phyloP scores from a whole-genome alignment of 129 eudicot species.

The Chrysanthemum seticuspe region DNA sequence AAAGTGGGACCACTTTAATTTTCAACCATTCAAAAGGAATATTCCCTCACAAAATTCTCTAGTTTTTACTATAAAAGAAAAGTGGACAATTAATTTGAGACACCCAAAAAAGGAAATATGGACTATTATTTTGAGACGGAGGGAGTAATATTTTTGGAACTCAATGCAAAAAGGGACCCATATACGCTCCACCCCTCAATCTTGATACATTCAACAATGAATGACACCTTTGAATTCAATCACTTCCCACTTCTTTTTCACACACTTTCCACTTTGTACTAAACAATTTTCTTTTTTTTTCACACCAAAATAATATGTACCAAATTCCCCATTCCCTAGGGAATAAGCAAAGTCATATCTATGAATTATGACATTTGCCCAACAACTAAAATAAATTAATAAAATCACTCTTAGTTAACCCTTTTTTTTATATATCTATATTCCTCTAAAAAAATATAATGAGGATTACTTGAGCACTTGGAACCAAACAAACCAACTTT shows the following conservation, averaged over 20 bases:
- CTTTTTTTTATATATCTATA: slow-evolving; percentile 37
- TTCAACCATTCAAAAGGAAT: too few relatives aligned
- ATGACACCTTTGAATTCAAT: slow-evolving; percentile 50
- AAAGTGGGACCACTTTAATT: too few relatives aligned
- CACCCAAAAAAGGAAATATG: too few relatives aligned
- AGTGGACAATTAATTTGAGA: too few relatives aligned
- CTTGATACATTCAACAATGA: slow-evolving; percentile 43
- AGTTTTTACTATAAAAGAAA: too few relatives aligned
- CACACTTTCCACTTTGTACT: slow-evolving; percentile 36
- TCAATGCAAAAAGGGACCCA: slow-evolving; percentile 41
- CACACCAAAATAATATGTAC: slow-evolving; percentile 65
- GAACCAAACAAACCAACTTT: slow-evolving; percentile 36
- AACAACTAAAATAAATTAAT: slow-evolving; percentile 40
- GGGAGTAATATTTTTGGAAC: slow-evolving; percentile 13
- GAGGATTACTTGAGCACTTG: slow-evolving; percentile 44
- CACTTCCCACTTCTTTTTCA: slow-evolving; percentile 32
- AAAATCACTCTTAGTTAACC: slow-evolving; percentile 40
- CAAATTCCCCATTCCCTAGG: slow-evolving; percentile 73
- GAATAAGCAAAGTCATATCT: slow-evolving; percentile 69
- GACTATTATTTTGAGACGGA: too few relatives aligned
- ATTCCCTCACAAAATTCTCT: too few relatives aligned
- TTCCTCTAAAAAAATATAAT: slow-evolving; percentile 47
- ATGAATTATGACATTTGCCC: slow-evolving; percentile 58
- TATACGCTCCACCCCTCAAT: slow-evolving; percentile 37
- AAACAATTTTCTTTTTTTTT: slow-evolving; percentile 15